Evolutionary conservation across 495 filamentous ascomycete species (phyloP), one percentile per base, ranked within the genome.

Genomic region (Neurospora pannonica): DNA sequence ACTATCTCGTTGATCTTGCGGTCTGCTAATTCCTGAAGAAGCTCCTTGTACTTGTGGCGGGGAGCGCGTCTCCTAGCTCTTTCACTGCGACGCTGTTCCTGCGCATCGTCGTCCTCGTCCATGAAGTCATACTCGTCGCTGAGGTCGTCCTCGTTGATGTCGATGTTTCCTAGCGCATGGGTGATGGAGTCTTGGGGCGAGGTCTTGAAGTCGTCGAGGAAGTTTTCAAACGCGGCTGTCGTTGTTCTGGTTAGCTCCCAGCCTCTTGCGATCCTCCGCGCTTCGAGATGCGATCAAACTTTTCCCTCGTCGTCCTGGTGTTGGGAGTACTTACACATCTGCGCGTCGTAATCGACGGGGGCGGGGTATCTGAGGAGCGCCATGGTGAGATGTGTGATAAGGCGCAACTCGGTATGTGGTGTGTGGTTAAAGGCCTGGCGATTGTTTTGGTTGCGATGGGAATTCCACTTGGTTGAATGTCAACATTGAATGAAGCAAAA

Each of bases 91-190:
- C 83, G 84, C 75, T 77, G 84, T 71, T 83, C 83, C 42, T 85
- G 86, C 17, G 84, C 85, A 67, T 89, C 89, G 73, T 92, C 91
- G 69, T 89, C 90, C 82, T 97, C 92, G 78, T 97, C 93, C 92
- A 97, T 93, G 82, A 97, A 93, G 79, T 97, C 94, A 79, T 97
- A 95, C 77, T 97, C 94, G 79, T 98, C 94, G 83, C 92, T 95
- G n/a, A 91, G 87, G 76, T 91, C 90, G 84, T 95, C 92, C 73
- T 91, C 94, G 82, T 95, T 92, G 76, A 99, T 92, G 80, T 93
- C 91, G 78, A 99, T 87, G 71, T 92, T 91, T 74, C 93, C 89
- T 39, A 99, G 84, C 21, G 93, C 94, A 78, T 92, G 88, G 71
- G 91, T 89, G 74, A 93, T 87, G 5, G 88, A 88, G 78, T 94